Evolutionary conservation across 805 yeast genomes (phyloP), one percentile per base, ranked within the genome.

Genomic region (Hanseniaspora clermontiae): DNA sequence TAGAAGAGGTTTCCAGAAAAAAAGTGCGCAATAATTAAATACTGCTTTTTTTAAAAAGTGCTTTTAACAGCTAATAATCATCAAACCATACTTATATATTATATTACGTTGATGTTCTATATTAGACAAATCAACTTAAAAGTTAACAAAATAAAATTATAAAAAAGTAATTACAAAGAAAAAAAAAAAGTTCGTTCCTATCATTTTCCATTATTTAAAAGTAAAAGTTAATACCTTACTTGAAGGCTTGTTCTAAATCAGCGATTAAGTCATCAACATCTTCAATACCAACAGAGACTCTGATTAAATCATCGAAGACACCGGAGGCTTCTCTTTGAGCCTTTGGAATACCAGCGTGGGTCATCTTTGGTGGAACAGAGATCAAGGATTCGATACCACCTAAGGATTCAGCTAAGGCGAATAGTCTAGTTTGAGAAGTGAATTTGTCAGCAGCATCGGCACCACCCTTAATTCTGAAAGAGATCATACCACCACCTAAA

Each of bases 291-390:
- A 87, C 89, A 61, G 88, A 81, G 56, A 87, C 75, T 74, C 96
- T 81, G 63, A 87, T 75, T 70, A 87, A 77, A 70, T 86, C 88
- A 65, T 86, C 95, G 63, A 66, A 84, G 49, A 87, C 93, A 61
- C 95, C 95, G 59, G 81, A 77, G 53, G 80, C 78, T 71, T 84
- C 91, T 72, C 95, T 81, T 64, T 80, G 82, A 55, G 74, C 86
- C 68, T 76, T 74, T 65, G 93, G 88, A 69, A 87, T 87, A 67
- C 95, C 95, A 57, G 91, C 93, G 65, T 87, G 95, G 64, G 95
- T 87, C 95, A 87, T 87, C 58, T 81, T 80, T 49, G 95, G 93
- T 43, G 95, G 96, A 50, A 87, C 90, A 72, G 87, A 95, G 61
- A 85, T 72, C 65, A 87, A 75, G 9, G 90, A 82, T 74, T 87